phyloP scores from a whole-genome alignment of 805 yeast species.

The Sugiyamaella lignohabitans region DNA sequence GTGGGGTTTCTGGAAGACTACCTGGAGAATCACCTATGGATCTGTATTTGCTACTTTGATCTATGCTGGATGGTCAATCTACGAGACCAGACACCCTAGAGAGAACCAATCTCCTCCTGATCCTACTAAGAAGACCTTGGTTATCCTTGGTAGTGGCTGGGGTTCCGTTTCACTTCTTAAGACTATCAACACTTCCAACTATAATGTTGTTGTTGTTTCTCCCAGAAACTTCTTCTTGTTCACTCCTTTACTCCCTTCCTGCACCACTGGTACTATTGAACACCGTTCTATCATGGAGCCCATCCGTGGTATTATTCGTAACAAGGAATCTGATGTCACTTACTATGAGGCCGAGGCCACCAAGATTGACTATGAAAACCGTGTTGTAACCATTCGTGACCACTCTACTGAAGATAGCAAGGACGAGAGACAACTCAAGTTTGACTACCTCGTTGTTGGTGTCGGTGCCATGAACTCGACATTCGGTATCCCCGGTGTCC shows the following conservation, averaged over 20 bases:
- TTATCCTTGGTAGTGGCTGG: slow-evolving; percentile 80
- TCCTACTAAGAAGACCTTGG: slow-evolving; percentile 62
- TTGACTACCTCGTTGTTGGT: slow-evolving; percentile 83
- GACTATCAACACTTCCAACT: slow-evolving; percentile 75
- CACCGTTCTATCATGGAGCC: slow-evolving; percentile 90
- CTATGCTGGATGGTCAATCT: slow-evolving; percentile 50
- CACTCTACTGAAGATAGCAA: slow-evolving; percentile 32
- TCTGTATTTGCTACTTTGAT: slow-evolving; percentile 49
- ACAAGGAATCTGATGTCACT: slow-evolving; percentile 64
- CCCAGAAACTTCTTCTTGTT: slow-evolving; percentile 94
- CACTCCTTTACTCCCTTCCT: slow-evolving; percentile 92
- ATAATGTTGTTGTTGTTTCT: slow-evolving; percentile 83
- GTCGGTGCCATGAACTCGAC: slow-evolving; percentile 96
- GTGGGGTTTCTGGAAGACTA: slow-evolving; percentile 30
- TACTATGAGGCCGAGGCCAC: slow-evolving; percentile 91
- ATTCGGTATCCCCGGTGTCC: slow-evolving; percentile 90
- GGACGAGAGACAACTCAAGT: slow-evolving; percentile 43
- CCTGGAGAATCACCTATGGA: slow-evolving; percentile 46
- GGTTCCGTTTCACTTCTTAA: slow-evolving; percentile 82
- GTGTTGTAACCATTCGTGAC: slow-evolving; percentile 52
- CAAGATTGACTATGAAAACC: slow-evolving; percentile 65
- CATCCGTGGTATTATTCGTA: slow-evolving; percentile 76
- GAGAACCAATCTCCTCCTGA: slow-evolving; percentile 40
- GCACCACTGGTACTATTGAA: slow-evolving; percentile 91
- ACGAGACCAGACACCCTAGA: slow-evolving; percentile 33